Conservation (phyloP, 2,329 filamentous ascomycete species). For the Colletotrichum camelliae region DNA sequence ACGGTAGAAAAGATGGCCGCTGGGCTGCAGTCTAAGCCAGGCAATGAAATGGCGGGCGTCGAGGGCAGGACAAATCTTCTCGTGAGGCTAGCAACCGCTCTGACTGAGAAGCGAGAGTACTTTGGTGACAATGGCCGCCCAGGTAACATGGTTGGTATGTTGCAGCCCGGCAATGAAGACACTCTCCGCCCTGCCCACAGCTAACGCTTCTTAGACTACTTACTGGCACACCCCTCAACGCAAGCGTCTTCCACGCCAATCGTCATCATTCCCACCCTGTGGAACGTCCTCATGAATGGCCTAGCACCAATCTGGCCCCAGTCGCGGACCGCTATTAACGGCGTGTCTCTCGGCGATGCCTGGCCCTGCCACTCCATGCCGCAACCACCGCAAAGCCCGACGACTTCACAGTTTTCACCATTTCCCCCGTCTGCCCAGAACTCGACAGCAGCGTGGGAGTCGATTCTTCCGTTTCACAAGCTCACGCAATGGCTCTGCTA, state of each 20-base stretch:
- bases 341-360: conserved; percentile 86
- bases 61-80: conserved; percentile 85
- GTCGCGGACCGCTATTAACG: conserved; percentile 85
- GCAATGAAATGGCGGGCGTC: conserved; percentile 83
- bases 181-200: not conserved
- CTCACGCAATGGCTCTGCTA: conserved; percentile 78
- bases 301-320: conserved; percentile 87
- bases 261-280: conserved; percentile 84
- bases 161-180: not conserved
- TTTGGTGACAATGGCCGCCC: conserved; percentile 87
- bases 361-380: conserved; percentile 92
- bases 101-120: conserved; percentile 77
- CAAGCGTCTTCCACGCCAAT: conserved; percentile 89
- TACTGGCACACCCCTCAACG: conserved; percentile 90
- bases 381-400: conserved; percentile 40
- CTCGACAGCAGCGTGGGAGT: conserved; percentile 70
- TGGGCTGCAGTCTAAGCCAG: conserved; percentile 82
- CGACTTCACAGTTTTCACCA: conserved; percentile 57
- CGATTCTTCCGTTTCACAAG: conserved; percentile 63
- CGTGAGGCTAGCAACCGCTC: conserved; percentile 74
- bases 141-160: conserved; percentile 89
- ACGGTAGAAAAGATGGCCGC: conserved; percentile 77
- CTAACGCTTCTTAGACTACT: conserved; percentile 70
- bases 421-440: conserved; percentile 52
- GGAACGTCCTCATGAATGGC: conserved; percentile 89